phyloP scores from a whole-genome alignment of 2,329 filamentous ascomycete genomes.

The Botrytis fabae region DNA sequence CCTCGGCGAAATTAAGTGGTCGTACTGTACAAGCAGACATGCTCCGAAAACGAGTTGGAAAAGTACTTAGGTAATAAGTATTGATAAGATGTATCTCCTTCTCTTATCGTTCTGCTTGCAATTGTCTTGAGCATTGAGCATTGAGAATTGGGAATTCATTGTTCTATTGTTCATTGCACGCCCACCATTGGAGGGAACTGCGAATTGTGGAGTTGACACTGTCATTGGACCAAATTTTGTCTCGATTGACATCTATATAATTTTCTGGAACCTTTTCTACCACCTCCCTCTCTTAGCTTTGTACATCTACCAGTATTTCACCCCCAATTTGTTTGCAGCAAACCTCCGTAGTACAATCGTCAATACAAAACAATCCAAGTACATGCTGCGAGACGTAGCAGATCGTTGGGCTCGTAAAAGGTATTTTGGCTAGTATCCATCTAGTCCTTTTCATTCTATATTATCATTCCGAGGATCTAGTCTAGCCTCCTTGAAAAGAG shows the following conservation, averaged over 20 bases:
- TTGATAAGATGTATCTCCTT: background rate
- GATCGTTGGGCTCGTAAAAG: slow-evolving; percentile 50
- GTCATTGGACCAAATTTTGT: slow-evolving; percentile 3
- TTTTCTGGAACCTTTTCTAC: slow-evolving; percentile 11
- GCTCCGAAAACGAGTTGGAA: background rate
- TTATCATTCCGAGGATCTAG: slow-evolving; percentile 6
- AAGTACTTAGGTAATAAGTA: background rate
- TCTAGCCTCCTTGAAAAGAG: slow-evolving; percentile 13
- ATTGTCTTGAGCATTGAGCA: background rate
- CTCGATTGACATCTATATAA: background rate
- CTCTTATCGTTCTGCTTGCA: slow-evolving; percentile 1
- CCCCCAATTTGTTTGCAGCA: background rate
- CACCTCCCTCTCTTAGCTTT: background rate
- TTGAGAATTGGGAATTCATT: background rate
- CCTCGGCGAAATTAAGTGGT: background rate
- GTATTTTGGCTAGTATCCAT: slow-evolving; percentile 45
- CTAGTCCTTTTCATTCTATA: slow-evolving; percentile 21
- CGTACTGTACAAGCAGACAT: background rate
- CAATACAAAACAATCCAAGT: slow-evolving; percentile 34
- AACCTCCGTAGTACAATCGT: background rate
- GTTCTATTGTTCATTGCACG: background rate
- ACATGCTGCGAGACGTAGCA: slow-evolving; percentile 55
- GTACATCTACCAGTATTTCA: background rate
- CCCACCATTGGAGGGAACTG: background rate
- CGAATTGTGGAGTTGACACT: background rate